Evolutionary conservation across 2,329 filamentous ascomycete genomes (phyloP).

Genomic region (Stachybotrys chartarum): DNA sequence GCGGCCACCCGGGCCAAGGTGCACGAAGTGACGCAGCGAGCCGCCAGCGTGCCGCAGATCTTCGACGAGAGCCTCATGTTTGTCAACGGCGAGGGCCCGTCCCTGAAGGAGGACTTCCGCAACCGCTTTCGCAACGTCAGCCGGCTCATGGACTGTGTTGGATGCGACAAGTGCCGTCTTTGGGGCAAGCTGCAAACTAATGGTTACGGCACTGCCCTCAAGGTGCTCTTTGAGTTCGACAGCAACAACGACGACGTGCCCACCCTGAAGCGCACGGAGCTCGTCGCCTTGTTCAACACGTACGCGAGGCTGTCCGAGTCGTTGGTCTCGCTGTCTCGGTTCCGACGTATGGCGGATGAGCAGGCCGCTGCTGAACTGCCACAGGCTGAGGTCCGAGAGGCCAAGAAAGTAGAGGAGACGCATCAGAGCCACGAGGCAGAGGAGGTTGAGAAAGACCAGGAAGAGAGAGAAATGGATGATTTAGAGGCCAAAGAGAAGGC

Average conservation of each 20-base stretch:
- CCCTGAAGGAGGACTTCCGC: constrained; percentile 92
- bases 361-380: constrained; percentile 14
- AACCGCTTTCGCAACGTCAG: constrained; percentile 96
- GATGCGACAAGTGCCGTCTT: constrained; percentile 95
- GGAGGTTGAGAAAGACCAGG: constrained; percentile 33
- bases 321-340: constrained; percentile 65
- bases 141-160: constrained; percentile 96
- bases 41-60: constrained; percentile 66
- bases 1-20: constrained; percentile 73
- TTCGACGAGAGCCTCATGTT: constrained; percentile 98
- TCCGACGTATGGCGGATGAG: constrained; percentile 49
- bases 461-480: constrained; percentile 24
- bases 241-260: constrained; percentile 58
- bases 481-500: constrained; percentile 4
- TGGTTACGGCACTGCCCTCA: constrained; percentile 89
- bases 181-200: constrained; percentile 97
- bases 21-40: constrained; percentile 62
- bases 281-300: constrained; percentile 93
- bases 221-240: constrained; percentile 93
- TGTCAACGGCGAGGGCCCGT: constrained; percentile 65
- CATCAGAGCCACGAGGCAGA: no score
- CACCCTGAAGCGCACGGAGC: constrained; percentile 75
- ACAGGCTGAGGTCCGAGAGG: constrained; percentile 15
- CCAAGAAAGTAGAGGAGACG: constrained; percentile 20
- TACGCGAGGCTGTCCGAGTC: constrained; percentile 81